Conservation (phyloP, 163 green algal genomes). For the Prototheca stagnorum region DNA sequence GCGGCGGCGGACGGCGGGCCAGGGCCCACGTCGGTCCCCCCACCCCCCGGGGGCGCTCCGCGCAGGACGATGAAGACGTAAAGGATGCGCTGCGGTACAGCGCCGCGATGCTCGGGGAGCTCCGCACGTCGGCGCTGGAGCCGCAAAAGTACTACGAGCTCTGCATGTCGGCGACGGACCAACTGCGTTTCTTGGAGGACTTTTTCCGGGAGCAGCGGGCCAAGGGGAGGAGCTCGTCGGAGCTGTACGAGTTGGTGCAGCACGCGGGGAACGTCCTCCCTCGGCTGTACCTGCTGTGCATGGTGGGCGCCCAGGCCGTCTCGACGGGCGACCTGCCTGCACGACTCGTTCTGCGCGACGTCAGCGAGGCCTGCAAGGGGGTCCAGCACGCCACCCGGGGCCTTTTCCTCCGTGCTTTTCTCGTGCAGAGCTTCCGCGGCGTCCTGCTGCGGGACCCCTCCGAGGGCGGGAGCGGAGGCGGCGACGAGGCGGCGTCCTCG, state of each 20-base stretch:
- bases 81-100: slow-evolving; percentile 78
- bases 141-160: slow-evolving; percentile 96
- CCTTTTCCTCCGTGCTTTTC: slow-evolving; percentile 86
- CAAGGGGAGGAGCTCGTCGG: slow-evolving; percentile 44
- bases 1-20: too few relatives aligned
- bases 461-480: slow-evolving; percentile 46
- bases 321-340: slow-evolving; percentile 46
- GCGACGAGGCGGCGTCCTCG: too few relatives aligned
- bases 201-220: slow-evolving; percentile 70
- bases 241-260: slow-evolving; percentile 93
- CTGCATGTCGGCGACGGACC: slow-evolving; percentile 78
- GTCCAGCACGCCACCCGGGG: slow-evolving; percentile 92
- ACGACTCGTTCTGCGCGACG: slow-evolving; percentile 60
- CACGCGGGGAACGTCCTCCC: slow-evolving; percentile 93
- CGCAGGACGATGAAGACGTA: slow-evolving; percentile 87
- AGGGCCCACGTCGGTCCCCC: too few relatives aligned
- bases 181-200: slow-evolving; percentile 56
- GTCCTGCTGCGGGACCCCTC: slow-evolving; percentile 59
- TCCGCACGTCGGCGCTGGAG: slow-evolving; percentile 67
- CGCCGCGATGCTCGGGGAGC: slow-evolving; percentile 77
- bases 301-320: slow-evolving; percentile 82
- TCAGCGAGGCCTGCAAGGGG: slow-evolving; percentile 91
- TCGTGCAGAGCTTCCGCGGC: slow-evolving; percentile 29
- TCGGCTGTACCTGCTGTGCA: slow-evolving; percentile 88
- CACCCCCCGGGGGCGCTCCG: too few relatives aligned